Conservation (phyloP, 208 protist genomes). For the Leptomonas pyrrhocoris region DNA sequence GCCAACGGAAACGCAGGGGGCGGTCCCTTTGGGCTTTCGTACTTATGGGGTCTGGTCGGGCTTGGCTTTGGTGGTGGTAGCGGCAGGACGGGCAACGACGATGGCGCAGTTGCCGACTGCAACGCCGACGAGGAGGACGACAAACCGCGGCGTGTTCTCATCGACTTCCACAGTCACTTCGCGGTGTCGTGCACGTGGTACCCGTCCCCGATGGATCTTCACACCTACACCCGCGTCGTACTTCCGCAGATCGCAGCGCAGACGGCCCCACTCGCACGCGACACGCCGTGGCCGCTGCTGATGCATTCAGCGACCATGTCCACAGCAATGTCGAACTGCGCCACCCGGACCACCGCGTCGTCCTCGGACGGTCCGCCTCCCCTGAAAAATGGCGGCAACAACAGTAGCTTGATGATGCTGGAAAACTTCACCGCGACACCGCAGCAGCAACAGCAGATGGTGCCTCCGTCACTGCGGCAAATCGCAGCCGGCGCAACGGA, state of each 20-base stretch:
- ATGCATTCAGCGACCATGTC: constrained; percentile 27
- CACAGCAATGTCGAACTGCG: neutral
- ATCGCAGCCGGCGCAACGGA: constrained; percentile 18
- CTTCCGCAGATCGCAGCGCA: constrained; percentile 25
- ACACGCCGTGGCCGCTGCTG: constrained; percentile 31
- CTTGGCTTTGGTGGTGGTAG: constrained; percentile 10
- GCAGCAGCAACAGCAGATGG: constrained; percentile 10
- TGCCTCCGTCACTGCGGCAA: constrained; percentile 14
- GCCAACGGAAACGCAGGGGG: neutral
- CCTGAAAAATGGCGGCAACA: neutral
- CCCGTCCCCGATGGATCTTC: constrained; percentile 23
- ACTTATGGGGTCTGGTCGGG: constrained; percentile 21
- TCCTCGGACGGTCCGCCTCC: neutral
- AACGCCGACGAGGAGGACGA: neutral
- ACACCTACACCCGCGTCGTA: constrained; percentile 25
- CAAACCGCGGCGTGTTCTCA: constrained; percentile 28
- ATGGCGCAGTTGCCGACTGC: neutral
- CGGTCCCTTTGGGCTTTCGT: constrained; percentile 22
- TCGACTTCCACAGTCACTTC: constrained; percentile 37
- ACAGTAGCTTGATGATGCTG: neutral
- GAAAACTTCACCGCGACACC: neutral
- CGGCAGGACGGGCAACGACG: neutral
- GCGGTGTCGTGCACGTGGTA: constrained; percentile 29
- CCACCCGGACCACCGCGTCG: neutral
- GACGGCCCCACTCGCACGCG: constrained; percentile 21